These are phyloP conservation scores for Xylaria sp. DNA, from an alignment of 2,329 filamentous ascomycete genomes.

Conservation along the genomic window DNA sequence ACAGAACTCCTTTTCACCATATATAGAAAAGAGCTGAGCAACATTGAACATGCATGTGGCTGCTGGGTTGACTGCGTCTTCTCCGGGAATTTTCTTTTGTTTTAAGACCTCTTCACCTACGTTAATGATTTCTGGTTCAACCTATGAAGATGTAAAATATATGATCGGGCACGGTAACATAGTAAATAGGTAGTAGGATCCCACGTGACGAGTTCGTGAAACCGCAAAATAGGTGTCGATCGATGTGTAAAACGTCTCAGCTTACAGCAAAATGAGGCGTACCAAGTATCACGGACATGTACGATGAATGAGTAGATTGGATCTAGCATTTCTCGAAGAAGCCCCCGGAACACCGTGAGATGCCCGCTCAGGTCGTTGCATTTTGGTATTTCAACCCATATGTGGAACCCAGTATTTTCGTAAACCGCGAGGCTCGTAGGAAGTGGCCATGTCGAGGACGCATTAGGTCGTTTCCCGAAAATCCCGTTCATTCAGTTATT, in stretches of 20 bases:
- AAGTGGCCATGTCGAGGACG: slow-evolving; percentile 17
- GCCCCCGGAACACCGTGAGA: slow-evolving; percentile 14
- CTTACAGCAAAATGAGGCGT: not conserved
- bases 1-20: no score
- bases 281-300: slow-evolving; percentile 16
- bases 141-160: not conserved
- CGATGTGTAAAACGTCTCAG: not conserved
- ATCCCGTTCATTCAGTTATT: slow-evolving; percentile 45
- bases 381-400: slow-evolving; percentile 21
- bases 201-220: no score
- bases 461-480: slow-evolving; percentile 33
- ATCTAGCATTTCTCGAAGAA: slow-evolving; percentile 25
- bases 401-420: slow-evolving; percentile 28
- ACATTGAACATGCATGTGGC: no score
- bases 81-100: not conserved
- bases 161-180: not conserved
- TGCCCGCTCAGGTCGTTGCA: slow-evolving; percentile 18
- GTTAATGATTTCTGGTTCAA: not conserved
- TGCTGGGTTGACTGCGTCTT: no score
- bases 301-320: slow-evolving; percentile 26
- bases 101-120: not conserved
- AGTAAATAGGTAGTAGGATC: no score
- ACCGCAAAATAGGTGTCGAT: not conserved
- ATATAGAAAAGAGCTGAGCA: no score
- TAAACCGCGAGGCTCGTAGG: slow-evolving; percentile 23